These are phyloP conservation scores for Ophiostoma piceae DNA, from an alignment of 2,329 filamentous ascomycete species.

Conservation along the genomic window DNA sequence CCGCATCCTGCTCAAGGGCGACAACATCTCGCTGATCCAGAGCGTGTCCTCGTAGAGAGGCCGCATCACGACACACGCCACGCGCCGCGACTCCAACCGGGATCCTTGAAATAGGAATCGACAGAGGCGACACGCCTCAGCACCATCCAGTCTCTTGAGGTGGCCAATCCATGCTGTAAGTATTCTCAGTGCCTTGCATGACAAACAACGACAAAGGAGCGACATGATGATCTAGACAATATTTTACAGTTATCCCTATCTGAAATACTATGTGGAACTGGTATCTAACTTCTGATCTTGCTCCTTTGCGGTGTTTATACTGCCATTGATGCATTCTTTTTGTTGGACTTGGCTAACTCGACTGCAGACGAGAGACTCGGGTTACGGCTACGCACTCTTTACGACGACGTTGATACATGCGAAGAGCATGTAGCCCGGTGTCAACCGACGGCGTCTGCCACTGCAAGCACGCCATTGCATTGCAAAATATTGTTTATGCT, in stretches of 20 bases:
- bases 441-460: neutral
- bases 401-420: neutral
- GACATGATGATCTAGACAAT: constrained; percentile 16
- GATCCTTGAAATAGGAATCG: neutral
- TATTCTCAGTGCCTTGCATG: neutral
- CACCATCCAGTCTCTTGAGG: neutral
- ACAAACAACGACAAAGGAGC: constrained; percentile 12
- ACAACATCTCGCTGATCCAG: constrained; percentile 81
- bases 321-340: too few species aligned
- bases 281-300: constrained; percentile 16
- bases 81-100: neutral
- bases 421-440: neutral
- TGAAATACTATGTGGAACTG: constrained; percentile 10
- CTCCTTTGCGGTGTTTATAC: neutral
- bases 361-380: neutral
- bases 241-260: constrained; percentile 18
- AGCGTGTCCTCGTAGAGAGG: constrained; percentile 34
- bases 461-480: neutral
- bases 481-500: neutral
- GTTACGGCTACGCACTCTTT: neutral
- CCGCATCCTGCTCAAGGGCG: constrained; percentile 80
- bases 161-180: neutral
- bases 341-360: neutral
- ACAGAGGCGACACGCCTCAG: neutral
- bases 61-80: neutral